These are phyloP conservation scores for Effrenium voratum DNA, from an alignment of 73 alveolate genomes.

Conservation along the genomic window DNA sequence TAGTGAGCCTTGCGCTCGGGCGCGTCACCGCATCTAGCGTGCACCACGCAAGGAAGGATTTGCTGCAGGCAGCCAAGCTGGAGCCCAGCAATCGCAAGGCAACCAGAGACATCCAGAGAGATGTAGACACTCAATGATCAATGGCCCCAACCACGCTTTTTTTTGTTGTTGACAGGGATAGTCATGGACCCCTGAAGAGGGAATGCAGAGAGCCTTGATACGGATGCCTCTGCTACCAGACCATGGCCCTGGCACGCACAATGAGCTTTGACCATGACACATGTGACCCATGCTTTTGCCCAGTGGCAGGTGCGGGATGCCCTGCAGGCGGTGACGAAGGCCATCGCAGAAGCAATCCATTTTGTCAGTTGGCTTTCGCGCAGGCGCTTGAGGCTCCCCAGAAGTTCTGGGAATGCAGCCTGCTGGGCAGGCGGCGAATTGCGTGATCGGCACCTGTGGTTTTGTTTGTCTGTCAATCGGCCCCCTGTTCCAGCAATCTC, in stretches of 20 bases:
- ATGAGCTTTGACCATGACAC: no score
- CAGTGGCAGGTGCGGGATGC: background rate
- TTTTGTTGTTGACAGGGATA: no score
- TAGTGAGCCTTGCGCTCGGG: background rate
- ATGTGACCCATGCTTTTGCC: background rate
- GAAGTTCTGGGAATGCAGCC: background rate
- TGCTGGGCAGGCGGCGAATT: background rate
- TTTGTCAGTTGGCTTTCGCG: background rate
- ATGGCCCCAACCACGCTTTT: no score
- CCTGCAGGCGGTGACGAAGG: no score
- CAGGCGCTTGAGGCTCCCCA: conserved; percentile 44
- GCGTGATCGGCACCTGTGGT: background rate
- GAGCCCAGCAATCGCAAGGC: conserved; percentile 76
- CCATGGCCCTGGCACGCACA: no score
- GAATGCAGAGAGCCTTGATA: no score
- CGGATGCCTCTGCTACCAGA: no score
- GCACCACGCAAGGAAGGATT: conserved; percentile 47
- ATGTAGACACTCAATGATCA: no score
- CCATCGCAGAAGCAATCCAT: no score
- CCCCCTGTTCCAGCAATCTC: background rate
- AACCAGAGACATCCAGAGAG: background rate
- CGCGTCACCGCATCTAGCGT: background rate
- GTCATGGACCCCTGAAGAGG: no score
- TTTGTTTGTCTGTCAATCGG: background rate
- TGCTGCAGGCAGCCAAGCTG: conserved; percentile 51